phyloP scores from a whole-genome alignment of 306 rosid genomes.

The Fagus crenata region DNA sequence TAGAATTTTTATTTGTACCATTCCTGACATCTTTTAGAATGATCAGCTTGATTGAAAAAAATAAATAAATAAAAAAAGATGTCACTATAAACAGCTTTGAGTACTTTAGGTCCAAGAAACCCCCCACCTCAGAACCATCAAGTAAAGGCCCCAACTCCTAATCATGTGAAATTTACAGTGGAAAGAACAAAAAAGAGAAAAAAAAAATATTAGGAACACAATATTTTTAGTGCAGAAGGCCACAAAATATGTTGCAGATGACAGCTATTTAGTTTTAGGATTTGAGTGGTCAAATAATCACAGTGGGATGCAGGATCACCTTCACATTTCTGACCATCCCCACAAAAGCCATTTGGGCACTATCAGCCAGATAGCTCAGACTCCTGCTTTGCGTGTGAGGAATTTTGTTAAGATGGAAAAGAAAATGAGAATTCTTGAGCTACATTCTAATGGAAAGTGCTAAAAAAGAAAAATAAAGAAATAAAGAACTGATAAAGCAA shows the following conservation, averaged over 20 bases:
- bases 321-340: conserved; percentile 67
- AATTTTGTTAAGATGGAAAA: conserved; percentile 25
- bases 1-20: background rate
- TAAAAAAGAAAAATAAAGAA: background rate
- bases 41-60: background rate
- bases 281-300: background rate
- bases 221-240: background rate
- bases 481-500: background rate
- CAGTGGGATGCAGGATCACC: conserved; percentile 46
- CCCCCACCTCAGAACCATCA: background rate
- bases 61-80: too few species aligned
- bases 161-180: background rate
- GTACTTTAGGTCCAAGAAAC: background rate
- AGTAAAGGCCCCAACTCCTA: background rate
- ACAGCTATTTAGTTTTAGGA: background rate
- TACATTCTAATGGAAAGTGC: conserved; percentile 11
- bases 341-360: conserved; percentile 73
- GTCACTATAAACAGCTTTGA: background rate
- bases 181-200: background rate
- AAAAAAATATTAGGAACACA: background rate
- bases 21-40: background rate
- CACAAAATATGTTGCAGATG: background rate
- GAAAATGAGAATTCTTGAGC: conserved; percentile 8
- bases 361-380: conserved; percentile 59
- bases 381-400: conserved; percentile 40